Conservation (phyloP, 768 basidiomycete genomes). For the Calocera cornea region DNA sequence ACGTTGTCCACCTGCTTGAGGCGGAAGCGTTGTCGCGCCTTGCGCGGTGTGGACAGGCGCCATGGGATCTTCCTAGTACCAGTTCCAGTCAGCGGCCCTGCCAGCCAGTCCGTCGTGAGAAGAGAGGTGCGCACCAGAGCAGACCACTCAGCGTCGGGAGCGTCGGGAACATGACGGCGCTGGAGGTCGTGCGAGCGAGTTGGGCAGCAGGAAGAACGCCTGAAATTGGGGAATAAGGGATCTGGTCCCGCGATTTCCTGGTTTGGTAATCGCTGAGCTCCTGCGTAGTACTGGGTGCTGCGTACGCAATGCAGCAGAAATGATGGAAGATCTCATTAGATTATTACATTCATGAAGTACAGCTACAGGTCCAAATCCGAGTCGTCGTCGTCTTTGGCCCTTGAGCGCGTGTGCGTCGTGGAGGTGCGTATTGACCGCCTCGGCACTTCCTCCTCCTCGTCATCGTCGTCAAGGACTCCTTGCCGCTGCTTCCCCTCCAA, state of each 20-base stretch:
- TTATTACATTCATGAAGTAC: slow-evolving; percentile 9
- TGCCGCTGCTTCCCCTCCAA: slow-evolving; percentile 17
- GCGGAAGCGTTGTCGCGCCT: slow-evolving; percentile 77
- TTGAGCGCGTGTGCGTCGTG: slow-evolving; percentile 19
- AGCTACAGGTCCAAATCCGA: slow-evolving; percentile 68
- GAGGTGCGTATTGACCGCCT: slow-evolving; percentile 10
- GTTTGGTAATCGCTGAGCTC: neutral
- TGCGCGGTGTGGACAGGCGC: slow-evolving; percentile 81
- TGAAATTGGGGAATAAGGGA: neutral
- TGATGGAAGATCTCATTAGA: neutral
- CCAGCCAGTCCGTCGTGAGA: slow-evolving; percentile 3
- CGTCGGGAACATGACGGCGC: slow-evolving; percentile 24
- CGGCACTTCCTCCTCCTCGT: slow-evolving; percentile 32
- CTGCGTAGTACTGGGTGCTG: neutral
- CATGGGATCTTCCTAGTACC: slow-evolving; percentile 78
- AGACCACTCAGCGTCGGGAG: slow-evolving; percentile 46
- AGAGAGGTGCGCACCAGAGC: slow-evolving; percentile 48
- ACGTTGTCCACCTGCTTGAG: slow-evolving; percentile 89
- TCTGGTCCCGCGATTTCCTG: neutral
- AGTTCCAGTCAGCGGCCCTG: neutral
- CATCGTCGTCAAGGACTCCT: slow-evolving; percentile 20
- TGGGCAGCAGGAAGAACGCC: neutral
- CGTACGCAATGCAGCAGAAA: neutral
- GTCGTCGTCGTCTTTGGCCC: slow-evolving; percentile 43
- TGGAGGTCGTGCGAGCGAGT: neutral